Conservation (phyloP, 495 filamentous ascomycete species). For the Aspergillus leporis region DNA sequence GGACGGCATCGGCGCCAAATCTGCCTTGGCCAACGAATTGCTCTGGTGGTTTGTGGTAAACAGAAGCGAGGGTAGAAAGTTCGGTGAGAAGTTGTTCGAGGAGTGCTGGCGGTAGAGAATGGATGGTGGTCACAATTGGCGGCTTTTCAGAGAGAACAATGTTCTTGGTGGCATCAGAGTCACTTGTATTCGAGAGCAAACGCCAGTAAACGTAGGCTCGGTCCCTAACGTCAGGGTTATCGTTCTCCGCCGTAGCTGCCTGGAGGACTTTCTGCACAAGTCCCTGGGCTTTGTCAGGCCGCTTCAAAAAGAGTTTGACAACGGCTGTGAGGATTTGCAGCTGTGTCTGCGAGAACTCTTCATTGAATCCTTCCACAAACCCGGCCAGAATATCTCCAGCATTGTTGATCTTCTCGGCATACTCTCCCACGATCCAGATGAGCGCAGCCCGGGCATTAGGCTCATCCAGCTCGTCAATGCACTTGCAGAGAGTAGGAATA, state of each 20-base stretch:
- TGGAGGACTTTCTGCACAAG: conserved; percentile 93
- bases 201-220: conserved; percentile 99
- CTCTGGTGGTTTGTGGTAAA: conserved; percentile 98
- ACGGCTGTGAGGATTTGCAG: conserved; percentile 94
- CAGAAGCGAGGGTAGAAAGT: conserved; percentile 93
- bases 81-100: conserved; percentile 86
- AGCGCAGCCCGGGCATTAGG: conserved; percentile 87
- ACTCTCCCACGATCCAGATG: conserved; percentile 99
- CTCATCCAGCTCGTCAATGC: conserved; percentile 96
- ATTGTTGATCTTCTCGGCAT: conserved; percentile 98
- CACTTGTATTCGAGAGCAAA: conserved; percentile 78
- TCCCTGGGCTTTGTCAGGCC: conserved; percentile 87
- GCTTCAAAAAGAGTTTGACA: conserved; percentile 96
- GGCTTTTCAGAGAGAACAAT: conserved; percentile 94
- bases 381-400: conserved; percentile 84
- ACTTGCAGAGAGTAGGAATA: conserved; percentile 93
- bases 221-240: conserved; percentile 96
- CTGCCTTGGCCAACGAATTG: conserved; percentile 94
- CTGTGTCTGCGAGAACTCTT: conserved; percentile 90
- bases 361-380: conserved; percentile 89
- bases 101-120: conserved; percentile 75
- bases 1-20: conserved; percentile 91
- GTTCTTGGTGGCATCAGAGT: conserved; percentile 81
- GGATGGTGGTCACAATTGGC: conserved; percentile 89
- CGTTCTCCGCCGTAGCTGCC: conserved; percentile 86